Percentiles rank a stretch among this genome's conserved stretches.
phyloP scores from a whole-genome alignment of 1,284 basidiomycete species.

The Cutaneotrichosporon cavernicola region DNA sequence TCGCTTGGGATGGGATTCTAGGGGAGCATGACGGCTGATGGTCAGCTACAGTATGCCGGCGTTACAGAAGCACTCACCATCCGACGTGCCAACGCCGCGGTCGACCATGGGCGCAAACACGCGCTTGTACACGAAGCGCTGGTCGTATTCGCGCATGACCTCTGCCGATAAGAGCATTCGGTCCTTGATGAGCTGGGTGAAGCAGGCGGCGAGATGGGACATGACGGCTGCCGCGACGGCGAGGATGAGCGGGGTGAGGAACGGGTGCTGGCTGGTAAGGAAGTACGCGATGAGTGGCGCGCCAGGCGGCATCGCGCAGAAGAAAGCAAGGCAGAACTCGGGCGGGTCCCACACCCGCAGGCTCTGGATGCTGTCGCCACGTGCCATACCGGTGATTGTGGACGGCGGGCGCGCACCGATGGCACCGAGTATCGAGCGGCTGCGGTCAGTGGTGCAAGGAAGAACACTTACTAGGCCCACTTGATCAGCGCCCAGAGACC shows the following conservation, averaged over 20 bases:
- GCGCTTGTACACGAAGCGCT: constrained; percentile 49
- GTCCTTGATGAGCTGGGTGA: constrained; percentile 49
- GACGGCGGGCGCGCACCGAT: constrained; percentile 29
- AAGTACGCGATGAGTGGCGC: constrained; percentile 43
- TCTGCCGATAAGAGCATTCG: constrained; percentile 48
- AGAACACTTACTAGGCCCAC: constrained; percentile 32
- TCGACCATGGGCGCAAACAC: constrained; percentile 47
- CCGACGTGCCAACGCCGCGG: constrained; percentile 45
- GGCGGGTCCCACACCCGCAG: constrained; percentile 52
- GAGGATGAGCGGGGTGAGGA: constrained; percentile 42
- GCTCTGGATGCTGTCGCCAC: constrained; percentile 43
- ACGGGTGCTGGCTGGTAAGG: constrained; percentile 39
- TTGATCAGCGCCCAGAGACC: constrained; percentile 25
- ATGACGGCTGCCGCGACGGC: constrained; percentile 38
- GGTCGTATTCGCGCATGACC: constrained; percentile 53
- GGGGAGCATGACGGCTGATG: constrained; percentile 9
- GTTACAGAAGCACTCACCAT: constrained; percentile 19
- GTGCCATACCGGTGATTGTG: neutral
- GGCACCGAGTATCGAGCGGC: constrained; percentile 33
- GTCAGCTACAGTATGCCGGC: neutral
- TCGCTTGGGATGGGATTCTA: neutral
- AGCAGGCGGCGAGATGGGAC: constrained; percentile 39
- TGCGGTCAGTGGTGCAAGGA: constrained; percentile 17
- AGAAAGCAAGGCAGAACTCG: constrained; percentile 51
- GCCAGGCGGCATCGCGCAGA: constrained; percentile 47